Evolutionary conservation across 805 yeast species (phyloP).

Genomic region (Brettanomyces anomalus): DNA sequence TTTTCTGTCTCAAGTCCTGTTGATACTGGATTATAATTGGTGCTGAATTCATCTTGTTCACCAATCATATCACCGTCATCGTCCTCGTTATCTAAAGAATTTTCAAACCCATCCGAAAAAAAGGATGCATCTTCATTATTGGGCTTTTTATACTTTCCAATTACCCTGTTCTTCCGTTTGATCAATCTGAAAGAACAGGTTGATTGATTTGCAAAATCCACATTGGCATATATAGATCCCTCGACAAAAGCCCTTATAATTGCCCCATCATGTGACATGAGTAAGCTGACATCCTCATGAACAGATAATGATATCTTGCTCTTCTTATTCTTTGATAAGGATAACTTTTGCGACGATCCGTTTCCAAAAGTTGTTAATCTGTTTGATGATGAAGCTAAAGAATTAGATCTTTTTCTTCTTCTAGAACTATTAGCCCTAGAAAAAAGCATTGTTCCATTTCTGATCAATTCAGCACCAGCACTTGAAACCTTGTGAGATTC

Average conservation of each 20-base stretch:
- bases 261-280: constrained; percentile 57
- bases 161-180: background rate
- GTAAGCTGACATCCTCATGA: constrained; percentile 61
- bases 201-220: constrained; percentile 77
- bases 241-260: constrained; percentile 64
- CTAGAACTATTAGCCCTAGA: background rate
- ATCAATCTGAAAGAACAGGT: constrained; percentile 69
- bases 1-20: background rate
- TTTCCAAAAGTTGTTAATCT: constrained; percentile 1
- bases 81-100: constrained; percentile 13
- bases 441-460: background rate
- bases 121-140: background rate
- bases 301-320: constrained; percentile 76
- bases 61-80: background rate
- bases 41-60: background rate
- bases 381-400: background rate
- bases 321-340: constrained; percentile 48
- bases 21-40: background rate
- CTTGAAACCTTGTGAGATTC: background rate
- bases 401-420: background rate
- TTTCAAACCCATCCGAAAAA: constrained; percentile 2
- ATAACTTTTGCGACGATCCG: constrained; percentile 4
- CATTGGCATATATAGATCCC: constrained; percentile 62
- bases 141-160: background rate
- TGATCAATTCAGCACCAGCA: background rate